Evolutionary conservation across 106 monocot genomes (phyloP).

Genomic region (Ottelia alismoides): DNA sequence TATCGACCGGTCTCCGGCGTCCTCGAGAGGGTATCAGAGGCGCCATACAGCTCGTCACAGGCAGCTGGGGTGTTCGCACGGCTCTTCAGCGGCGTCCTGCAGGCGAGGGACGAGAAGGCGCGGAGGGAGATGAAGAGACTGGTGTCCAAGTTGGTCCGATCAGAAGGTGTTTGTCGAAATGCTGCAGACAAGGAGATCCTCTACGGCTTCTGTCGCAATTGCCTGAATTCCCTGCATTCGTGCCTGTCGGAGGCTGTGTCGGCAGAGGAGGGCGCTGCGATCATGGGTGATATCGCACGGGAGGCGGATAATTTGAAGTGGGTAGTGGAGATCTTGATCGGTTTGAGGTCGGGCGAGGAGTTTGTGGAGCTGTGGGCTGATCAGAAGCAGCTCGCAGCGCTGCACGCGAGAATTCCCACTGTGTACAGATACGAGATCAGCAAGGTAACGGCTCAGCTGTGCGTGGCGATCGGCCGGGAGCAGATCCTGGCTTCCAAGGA

Average conservation of each 20-base stretch:
- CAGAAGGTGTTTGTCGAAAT: too few relatives aligned
- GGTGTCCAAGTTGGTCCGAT: constrained; percentile 9
- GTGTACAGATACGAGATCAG: constrained; percentile 13
- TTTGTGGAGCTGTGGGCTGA: constrained; percentile 16
- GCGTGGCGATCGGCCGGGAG: constrained; percentile 12
- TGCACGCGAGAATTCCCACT: constrained; percentile 3
- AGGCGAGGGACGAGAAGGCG: constrained; percentile 51
- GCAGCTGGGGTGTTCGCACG: constrained; percentile 18
- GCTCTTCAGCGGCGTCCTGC: constrained; percentile 27
- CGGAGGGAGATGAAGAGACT: constrained; percentile 42
- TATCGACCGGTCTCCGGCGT: constrained; percentile 9
- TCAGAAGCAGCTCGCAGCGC: constrained; percentile 12
- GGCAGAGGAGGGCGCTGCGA: background rate
- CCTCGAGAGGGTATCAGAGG: constrained; percentile 31
- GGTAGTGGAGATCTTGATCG: constrained; percentile 11
- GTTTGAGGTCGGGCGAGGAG: constrained; percentile 2
- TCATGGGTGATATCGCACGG: constrained; percentile 3
- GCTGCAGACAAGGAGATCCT: too few relatives aligned
- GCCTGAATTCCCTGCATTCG: constrained; percentile 1
- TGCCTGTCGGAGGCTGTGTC: constrained; percentile 10
- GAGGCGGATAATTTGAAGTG: constrained; percentile 16
- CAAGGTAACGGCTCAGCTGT: constrained; percentile 14
- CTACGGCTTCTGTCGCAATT: constrained; percentile 4
- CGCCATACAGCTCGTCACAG: constrained; percentile 19
- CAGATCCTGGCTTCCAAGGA: constrained; percentile 6